Evolutionary conservation across 2,329 filamentous ascomycete species (phyloP).

Genomic region (Basipetospora sp.): DNA sequence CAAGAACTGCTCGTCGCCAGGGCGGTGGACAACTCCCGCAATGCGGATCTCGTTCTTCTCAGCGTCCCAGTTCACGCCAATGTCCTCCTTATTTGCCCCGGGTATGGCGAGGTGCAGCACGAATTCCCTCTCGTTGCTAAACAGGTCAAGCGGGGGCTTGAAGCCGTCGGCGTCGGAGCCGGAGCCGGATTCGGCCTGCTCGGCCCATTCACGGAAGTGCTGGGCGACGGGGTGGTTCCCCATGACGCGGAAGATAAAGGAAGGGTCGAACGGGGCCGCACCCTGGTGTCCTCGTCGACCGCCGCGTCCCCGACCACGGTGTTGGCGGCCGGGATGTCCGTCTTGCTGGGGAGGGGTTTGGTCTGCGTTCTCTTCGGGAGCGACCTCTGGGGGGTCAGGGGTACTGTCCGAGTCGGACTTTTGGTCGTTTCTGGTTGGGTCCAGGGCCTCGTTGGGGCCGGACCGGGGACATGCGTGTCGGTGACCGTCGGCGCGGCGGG

Average conservation of each 20-base stretch:
- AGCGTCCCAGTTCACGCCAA: slow-evolving; percentile 62
- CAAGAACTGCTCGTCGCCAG: slow-evolving; percentile 55
- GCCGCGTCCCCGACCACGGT: slow-evolving; percentile 5
- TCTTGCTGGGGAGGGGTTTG: slow-evolving; percentile 10
- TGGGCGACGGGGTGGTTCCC: slow-evolving; percentile 28
- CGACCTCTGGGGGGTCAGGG: slow-evolving; percentile 20
- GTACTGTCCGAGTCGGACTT: slow-evolving; percentile 18
- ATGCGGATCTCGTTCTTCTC: slow-evolving; percentile 52
- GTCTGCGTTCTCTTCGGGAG: slow-evolving; percentile 16
- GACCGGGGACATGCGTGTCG: slow-evolving; percentile 9
- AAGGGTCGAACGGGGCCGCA: slow-evolving; percentile 22
- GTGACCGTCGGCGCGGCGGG: slow-evolving; percentile 7
- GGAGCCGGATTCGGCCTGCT: slow-evolving; percentile 10
- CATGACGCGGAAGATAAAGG: slow-evolving; percentile 24
- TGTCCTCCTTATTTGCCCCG: slow-evolving; percentile 64
- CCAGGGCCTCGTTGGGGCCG: slow-evolving; percentile 10
- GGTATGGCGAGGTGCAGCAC: slow-evolving; percentile 63
- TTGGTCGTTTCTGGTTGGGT: slow-evolving; percentile 18
- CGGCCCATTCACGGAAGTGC: slow-evolving; percentile 24
- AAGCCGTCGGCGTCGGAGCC: slow-evolving; percentile 32
- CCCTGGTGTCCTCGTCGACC: slow-evolving; percentile 12
- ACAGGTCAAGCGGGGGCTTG: slow-evolving; percentile 57
- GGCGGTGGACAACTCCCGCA: slow-evolving; percentile 58
- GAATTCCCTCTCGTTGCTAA: slow-evolving; percentile 50
- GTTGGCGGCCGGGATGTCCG: slow-evolving; percentile 12